Base-by-base conservation (phyloP, 164 flowering plant genomes). In the Macadamia tetraphylla region DNA sequence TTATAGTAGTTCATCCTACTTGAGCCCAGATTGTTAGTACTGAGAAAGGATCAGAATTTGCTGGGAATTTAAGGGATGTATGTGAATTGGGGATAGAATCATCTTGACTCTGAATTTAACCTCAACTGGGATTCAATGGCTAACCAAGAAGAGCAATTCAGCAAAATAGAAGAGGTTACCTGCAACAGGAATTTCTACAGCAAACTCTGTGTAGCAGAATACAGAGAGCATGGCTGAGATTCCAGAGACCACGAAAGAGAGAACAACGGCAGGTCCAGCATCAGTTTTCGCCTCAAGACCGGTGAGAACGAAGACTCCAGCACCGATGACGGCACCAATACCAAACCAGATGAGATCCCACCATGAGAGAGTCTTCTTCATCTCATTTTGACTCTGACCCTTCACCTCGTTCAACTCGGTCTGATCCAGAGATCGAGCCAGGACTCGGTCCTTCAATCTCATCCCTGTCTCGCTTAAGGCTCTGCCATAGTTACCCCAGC, bases 341-440 rank as follows among this genome's bases (percentile, higher is more conserved):
- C 84, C 83, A 68, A 81, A 83, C 82, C 85, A 81, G 62, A 83
- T 79, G 44, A 83, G 77, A 62, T 83, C 87, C 83, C 84, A 81
- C 87, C 87, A 83, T 11, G 66, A 58, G 4, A 83, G 73, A 6
- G 31, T 78, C 75, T 75, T 79, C 72, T 79, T 83, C 84, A 83
- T 83, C 67, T 81, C 81, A 63, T 81, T 70, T 32, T 74, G 65
- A 67, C 86, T 83, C 43, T 70, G 63, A 0, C 73, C 77, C 60
- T 70, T 74, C 64, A 83, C 68, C 62, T 76, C 79, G 35, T 64
- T 72, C 42, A 83, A 11, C 74, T 83, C 86, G 17, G 67, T 68
- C 3, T 69, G n/a, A 31, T 81, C 86, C 10, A 49, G 32, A 12
- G 86, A 81, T 46, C 86, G 74, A 17, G 84, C 35, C 53, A 71